Evolutionary conservation across 2,329 filamentous ascomycete genomes (phyloP), one percentile per base, ranked within the genome.

Genomic region (Penicillium hesseltinei): DNA sequence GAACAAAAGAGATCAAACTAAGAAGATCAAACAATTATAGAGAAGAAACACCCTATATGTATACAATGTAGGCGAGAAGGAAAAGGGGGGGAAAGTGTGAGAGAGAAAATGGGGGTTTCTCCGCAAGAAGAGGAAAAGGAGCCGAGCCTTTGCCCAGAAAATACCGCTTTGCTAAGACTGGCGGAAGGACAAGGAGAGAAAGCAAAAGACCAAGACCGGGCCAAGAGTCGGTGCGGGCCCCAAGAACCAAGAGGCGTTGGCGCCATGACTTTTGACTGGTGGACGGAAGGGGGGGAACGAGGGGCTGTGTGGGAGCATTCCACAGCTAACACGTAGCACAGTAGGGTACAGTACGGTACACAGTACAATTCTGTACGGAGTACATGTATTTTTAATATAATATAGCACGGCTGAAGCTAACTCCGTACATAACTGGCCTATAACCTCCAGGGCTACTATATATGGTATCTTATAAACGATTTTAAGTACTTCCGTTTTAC

Each of bases 101-200:
- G 21, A 46, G 40, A 45, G 50, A 52, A 44, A 52, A 52, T 36
- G 40, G 39, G 51, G 45, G 4, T 8, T 57, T 52, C 54, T 56
- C 53, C 56, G 53, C 56, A 61, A 61, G 57, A 54, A 56, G 57
- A 64, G 57, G 59, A 58, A 62, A 56, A 66, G 51, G 57, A 68
- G 66, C 70, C 70, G 67, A 72, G 68, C 60, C 63, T 68, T 67
- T 69, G 72, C 71, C 72, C 66, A 74, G 72, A 71, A 68, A 69
- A 71, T 61, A 54, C 63, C 62, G 62, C 63, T 64, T 63, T 63
- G 62, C 67, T 68, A 63, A 65, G 65, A 60, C 66, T 62, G 62
- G 71, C 69, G 69, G 71, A 67, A 69, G 63, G 64, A 63, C 63
- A 59, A 62, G 64, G 64, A 61, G 65, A 65, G 66, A 66, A 62